phyloP scores from a whole-genome alignment of 371 early-diverging fungal species.

The Apophysomyces sp. region DNA sequence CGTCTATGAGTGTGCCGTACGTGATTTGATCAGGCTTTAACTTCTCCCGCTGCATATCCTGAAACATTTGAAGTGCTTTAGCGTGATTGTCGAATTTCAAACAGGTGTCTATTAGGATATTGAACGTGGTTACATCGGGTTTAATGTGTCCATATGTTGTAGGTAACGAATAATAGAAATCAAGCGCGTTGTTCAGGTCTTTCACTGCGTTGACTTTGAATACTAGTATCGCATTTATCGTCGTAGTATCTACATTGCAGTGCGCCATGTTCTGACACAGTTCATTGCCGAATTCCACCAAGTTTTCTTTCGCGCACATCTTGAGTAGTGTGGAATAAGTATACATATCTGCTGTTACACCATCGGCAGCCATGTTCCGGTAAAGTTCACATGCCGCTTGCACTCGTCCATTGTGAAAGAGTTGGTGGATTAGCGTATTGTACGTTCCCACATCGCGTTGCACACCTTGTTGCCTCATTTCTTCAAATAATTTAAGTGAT shows the following conservation, averaged over 20 bases:
- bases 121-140: slow-evolving; percentile 34
- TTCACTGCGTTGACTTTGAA: slow-evolving; percentile 11
- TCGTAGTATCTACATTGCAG: slow-evolving; percentile 18
- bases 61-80: slow-evolving; percentile 32
- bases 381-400: slow-evolving; percentile 29
- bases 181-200: slow-evolving; percentile 16
- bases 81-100: slow-evolving; percentile 29
- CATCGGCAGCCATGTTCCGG: slow-evolving; percentile 25
- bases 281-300: slow-evolving; percentile 15
- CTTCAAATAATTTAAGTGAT: slow-evolving; percentile 31
- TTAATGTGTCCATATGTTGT: slow-evolving; percentile 17
- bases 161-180: slow-evolving; percentile 19
- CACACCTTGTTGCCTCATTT: slow-evolving; percentile 31
- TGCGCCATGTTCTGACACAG: not conserved
- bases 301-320: slow-evolving; percentile 24
- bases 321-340: slow-evolving; percentile 51
- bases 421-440: slow-evolving; percentile 41
- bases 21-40: slow-evolving; percentile 50
- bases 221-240: slow-evolving; percentile 34
- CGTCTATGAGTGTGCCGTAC: slow-evolving; percentile 53
- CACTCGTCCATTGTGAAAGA: slow-evolving; percentile 4
- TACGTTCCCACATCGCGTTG: slow-evolving; percentile 44
- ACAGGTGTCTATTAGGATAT: slow-evolving; percentile 43
- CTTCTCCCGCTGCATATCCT: slow-evolving; percentile 28
- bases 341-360: slow-evolving; percentile 37